Base-by-base conservation (phyloP, 352 stramenopile species). In the Phytophthora hibernalis region DNA sequence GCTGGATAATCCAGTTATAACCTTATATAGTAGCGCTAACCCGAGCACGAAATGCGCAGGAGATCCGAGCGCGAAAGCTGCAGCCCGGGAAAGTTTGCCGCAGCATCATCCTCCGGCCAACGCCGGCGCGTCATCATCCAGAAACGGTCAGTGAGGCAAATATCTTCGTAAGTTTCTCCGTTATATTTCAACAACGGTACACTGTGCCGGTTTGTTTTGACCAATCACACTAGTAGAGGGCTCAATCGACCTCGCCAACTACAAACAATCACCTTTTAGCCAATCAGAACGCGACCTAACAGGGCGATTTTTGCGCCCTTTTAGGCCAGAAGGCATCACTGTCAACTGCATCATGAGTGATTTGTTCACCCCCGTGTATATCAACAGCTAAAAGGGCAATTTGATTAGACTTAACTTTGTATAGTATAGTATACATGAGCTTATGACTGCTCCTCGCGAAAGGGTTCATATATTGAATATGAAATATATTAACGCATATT, bases 161-260 rank as follows among this genome's bases (percentile, higher is more conserved):
- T 24, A 53, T 53, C 33, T 53, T 53, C 33, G 33, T 38, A 38
- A 38, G 20, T 53, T 53, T 53, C n/a, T 12, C 13, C 24, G 26
- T 16, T 53, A 38, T 22, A 22, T 24, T 53, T 38, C 45, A 3
- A 22, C 24, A 11, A 26, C 33, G 45, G 45, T 38, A 53, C 45
- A 22, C 26, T 22, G 45, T 53, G 31, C 24, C 24, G 2, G 22
- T 38, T 53, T 53, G 26, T 38, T 37, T 53, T 52, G 24, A 18
- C 45, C 45, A 53, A 53, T 53, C 33, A 16, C 33, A 16, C 2
- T 38, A 38, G 33, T 38, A n/a, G 33, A 38, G 33, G 33, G 10
- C 33, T 13, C 11, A n/a, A 16, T 38, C 33, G 13, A 12, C 33
- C 33, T 38, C 33, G 2, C 16, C n/a, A 1, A 5, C 33, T 38